Evolutionary conservation across 192 early-diverging fungal species (phyloP).

Genomic region (Coemansia sp.): DNA sequence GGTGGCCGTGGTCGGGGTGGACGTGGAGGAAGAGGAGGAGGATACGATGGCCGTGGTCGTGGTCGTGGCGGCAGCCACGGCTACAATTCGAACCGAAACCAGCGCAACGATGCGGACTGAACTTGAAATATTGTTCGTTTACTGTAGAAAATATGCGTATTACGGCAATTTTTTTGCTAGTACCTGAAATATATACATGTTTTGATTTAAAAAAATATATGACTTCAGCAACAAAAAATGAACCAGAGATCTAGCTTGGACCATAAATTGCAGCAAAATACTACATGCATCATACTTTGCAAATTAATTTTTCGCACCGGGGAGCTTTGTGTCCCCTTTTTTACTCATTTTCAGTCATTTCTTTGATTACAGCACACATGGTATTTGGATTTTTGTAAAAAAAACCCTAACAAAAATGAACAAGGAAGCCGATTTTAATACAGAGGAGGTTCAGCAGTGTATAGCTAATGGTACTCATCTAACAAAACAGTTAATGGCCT

Average conservation of each 20-base stretch:
- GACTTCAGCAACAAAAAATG: too few relatives aligned
- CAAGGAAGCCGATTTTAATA: conserved; percentile 17
- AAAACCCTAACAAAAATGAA: conserved; percentile 13
- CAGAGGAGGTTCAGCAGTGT: conserved; percentile 31
- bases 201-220: neutral
- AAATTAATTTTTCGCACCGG: too few relatives aligned
- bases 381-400: neutral
- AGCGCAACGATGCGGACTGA: conserved; percentile 18
- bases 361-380: neutral
- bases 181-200: conserved; percentile 7
- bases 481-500: too few relatives aligned
- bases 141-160: neutral
- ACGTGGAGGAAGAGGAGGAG: conserved; percentile 57
- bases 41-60: conserved; percentile 54
- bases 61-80: conserved; percentile 30
- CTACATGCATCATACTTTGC: too few relatives aligned
- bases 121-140: neutral
- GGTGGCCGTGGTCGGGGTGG: conserved; percentile 57
- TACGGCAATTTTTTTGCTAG: conserved; percentile 4
- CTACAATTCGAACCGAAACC: conserved; percentile 16
- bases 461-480: conserved; percentile 29
- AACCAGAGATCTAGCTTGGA: neutral
- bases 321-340: neutral
- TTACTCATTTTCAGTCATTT: neutral
- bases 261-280: neutral